Conservation (phyloP, 1,139 yeast species). For the Yamadazyma oceani region DNA sequence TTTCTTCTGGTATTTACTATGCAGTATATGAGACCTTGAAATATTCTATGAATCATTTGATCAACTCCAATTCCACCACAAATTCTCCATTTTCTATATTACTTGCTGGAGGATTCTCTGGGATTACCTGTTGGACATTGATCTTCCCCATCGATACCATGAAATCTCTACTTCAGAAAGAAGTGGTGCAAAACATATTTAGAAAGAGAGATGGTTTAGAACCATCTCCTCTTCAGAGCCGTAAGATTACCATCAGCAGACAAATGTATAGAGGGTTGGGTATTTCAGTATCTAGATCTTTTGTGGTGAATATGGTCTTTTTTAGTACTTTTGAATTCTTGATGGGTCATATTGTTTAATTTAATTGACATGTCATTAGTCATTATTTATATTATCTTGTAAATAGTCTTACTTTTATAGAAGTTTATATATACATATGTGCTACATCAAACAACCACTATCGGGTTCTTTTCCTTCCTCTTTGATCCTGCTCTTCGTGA, state of each 20-base stretch:
- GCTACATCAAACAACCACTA: too few relatives aligned
- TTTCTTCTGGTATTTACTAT: conserved; percentile 74
- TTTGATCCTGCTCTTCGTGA: conserved; percentile 5
- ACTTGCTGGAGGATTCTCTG: conserved; percentile 79
- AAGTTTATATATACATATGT: conserved; percentile 2
- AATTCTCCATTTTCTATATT: conserved; percentile 38
- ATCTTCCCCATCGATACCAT: conserved; percentile 82
- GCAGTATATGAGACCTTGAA: conserved; percentile 74
- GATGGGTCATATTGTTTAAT: conserved; percentile 49
- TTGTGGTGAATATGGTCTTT: conserved; percentile 72
- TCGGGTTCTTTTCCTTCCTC: conserved; percentile 1
- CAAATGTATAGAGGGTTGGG: conserved; percentile 76
- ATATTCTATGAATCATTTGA: conserved; percentile 37
- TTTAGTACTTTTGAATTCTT: conserved; percentile 70
- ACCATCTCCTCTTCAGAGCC: conserved; percentile 29
- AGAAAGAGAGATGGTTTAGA: conserved; percentile 47
- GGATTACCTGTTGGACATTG: conserved; percentile 68
- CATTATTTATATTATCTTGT: conserved; percentile 6
- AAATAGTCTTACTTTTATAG: conserved; percentile 7
- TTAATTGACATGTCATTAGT: not conserved
- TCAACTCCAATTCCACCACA: conserved; percentile 29
- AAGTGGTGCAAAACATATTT: conserved; percentile 65
- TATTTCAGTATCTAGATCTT: conserved; percentile 68
- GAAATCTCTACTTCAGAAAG: conserved; percentile 73
- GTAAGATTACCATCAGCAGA: conserved; percentile 39